Evolutionary conservation across 257 asterid species (phyloP).

Genomic region (Nicotiana obtusifolia): DNA sequence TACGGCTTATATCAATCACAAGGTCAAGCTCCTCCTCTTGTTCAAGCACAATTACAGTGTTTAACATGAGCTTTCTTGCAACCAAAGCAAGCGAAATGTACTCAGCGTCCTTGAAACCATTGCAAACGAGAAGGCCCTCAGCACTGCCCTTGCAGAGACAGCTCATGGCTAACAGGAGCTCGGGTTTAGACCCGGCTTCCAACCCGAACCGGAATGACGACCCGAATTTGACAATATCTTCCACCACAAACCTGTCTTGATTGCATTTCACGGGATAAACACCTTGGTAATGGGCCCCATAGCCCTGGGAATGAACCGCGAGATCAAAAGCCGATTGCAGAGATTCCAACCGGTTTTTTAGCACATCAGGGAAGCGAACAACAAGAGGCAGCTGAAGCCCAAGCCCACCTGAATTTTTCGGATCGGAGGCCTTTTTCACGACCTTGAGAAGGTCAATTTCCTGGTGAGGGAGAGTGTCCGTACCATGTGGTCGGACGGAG

Average conservation of each 20-base stretch:
- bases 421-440: constrained; percentile 71
- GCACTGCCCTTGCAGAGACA: constrained; percentile 73
- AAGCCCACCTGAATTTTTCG: constrained; percentile 62
- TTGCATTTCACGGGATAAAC: constrained; percentile 97
- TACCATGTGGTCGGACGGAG: constrained; percentile 65
- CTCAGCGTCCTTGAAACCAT: constrained; percentile 89
- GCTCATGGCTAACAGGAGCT: constrained; percentile 95
- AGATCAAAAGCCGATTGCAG: constrained; percentile 62
- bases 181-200: constrained; percentile 97
- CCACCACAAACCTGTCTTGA: constrained; percentile 83
- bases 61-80: constrained; percentile 65
- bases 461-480: constrained; percentile 62
- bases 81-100: constrained; percentile 76
- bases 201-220: constrained; percentile 73
- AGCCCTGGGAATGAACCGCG: constrained; percentile 60
- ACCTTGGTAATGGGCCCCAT: constrained; percentile 79
- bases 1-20: constrained; percentile 64
- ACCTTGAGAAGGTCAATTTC: constrained; percentile 89
- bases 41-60: constrained; percentile 84
- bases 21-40: constrained; percentile 88
- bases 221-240: constrained; percentile 90
- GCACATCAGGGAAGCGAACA: constrained; percentile 80
- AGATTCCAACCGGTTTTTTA: constrained; percentile 69
- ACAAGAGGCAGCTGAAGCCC: constrained; percentile 78
- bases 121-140: constrained; percentile 74